Evolutionary conservation across 768 basidiomycete genomes (phyloP), one percentile per base, ranked within the genome.

Genomic region (Mycena albidolilacea): DNA sequence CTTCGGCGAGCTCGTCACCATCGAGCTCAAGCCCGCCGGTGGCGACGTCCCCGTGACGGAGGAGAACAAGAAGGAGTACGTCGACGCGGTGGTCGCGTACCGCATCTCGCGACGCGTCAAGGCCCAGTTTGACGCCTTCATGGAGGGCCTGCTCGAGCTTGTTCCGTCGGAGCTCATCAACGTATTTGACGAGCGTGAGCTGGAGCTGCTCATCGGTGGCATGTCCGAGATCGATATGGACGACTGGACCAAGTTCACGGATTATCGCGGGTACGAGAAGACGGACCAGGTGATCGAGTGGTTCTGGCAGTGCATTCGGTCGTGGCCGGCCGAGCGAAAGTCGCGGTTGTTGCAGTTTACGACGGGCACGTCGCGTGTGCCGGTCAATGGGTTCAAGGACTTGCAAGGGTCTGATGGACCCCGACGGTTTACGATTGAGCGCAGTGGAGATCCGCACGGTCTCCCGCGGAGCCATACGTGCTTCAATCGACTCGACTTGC

Each of bases 311-410:
- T 94, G 93, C 78, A 90, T 97, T 67, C 91, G 93, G 46, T 91
- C 92, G 43, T 97, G 96, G 96, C 94, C 96, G 10, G 87, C 94
- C 0, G 96, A 97, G 80, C 89, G 94, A 75, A 97, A 97, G 81
- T 93, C 93, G 50, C 91, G 95, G 15, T 82, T 97, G 46, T 84
- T 97, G 21, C 96, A 97, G 81, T 97, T 97, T 82, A 94, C 95
- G 7, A 97, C 95, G 1, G 93, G 93, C 21, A 94, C 93, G 3
- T 94, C 93, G n/a, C 86, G 93, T 72, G 90, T 94, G 30, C 93
- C 96, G 12, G 96, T 96, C 77, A 96, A 96, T 79, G 97, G 96
- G 0, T 97, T 97, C 87, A 97, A 97, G 79, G 96, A 97, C 79
- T 85, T 97, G 8, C 96, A 97, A 83, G 96, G 96, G 10, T 95